Evolutionary conservation across 1,284 basidiomycete genomes (phyloP).

Genomic region (Peniophora sp.): DNA sequence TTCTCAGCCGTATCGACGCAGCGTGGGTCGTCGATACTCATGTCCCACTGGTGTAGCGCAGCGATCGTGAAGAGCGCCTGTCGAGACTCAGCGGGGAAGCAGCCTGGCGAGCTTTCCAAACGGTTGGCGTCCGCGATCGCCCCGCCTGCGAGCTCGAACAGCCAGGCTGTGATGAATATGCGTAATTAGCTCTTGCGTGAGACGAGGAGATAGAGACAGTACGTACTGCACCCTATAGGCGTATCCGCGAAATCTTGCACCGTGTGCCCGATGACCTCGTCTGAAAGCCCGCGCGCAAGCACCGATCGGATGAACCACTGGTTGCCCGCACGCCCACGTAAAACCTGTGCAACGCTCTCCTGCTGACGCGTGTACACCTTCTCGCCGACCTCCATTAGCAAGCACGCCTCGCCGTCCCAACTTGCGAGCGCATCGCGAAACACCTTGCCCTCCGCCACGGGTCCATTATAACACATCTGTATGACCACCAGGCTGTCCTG

Average conservation of each 20-base stretch:
- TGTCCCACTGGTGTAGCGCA: constrained; percentile 89
- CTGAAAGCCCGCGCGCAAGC: constrained; percentile 71
- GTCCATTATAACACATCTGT: constrained; percentile 82
- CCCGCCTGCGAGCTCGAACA: constrained; percentile 83
- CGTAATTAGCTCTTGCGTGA: not conserved
- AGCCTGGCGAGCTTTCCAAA: constrained; percentile 41
- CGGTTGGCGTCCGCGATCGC: constrained; percentile 56
- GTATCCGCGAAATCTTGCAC: constrained; percentile 74
- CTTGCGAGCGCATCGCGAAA: constrained; percentile 77
- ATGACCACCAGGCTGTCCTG: constrained; percentile 81
- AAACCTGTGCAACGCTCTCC: constrained; percentile 82
- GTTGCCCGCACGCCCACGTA: constrained; percentile 62
- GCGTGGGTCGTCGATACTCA: constrained; percentile 68
- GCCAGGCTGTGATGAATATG: constrained; percentile 57
- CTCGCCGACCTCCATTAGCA: constrained; percentile 85
- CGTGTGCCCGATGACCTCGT: constrained; percentile 80
- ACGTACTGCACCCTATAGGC: constrained; percentile 82
- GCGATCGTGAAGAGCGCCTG: constrained; percentile 79
- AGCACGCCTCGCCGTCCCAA: constrained; percentile 76
- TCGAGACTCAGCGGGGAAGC: constrained; percentile 70
- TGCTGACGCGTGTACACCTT: constrained; percentile 85
- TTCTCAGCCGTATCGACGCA: constrained; percentile 78
- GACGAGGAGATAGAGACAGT: constrained; percentile 1
- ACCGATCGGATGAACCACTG: constrained; percentile 88
- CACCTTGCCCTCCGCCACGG: constrained; percentile 66